Base-by-base conservation (phyloP, 1,284 basidiomycete species). In the Cystobasidium slooffiae region DNA sequence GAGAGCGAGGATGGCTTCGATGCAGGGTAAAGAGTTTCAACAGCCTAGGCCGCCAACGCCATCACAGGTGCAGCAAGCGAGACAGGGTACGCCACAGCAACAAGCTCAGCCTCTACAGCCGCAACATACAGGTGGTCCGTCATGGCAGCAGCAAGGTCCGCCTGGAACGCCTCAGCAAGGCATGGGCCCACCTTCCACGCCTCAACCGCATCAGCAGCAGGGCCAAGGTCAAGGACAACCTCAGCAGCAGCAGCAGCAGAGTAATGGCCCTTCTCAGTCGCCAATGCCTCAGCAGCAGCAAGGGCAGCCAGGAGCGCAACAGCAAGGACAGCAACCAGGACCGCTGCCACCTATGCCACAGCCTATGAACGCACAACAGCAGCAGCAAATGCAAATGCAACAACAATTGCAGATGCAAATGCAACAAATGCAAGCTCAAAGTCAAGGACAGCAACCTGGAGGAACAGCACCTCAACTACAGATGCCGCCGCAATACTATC, bases 331-430 rank as follows among this genome's bases (percentile, higher is more conserved):
- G 55, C 66, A 68, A 31, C 20, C 22, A 10, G 49, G 64, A 6
- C 56, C 56, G n/a, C 43, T 59, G 9, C 56, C 56, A n/a, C 62
- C 56, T 41, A 59, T 59, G 56, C 56, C 56, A 18, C 16, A 22
- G 43, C 61, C 43, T 9, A 47, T 63, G 55, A 46, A 16, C 22
- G 22, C 39, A 44, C 41, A 41, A 12, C 55, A 67, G 43, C 68
- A 70, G 56, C 68, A 70, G 68, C 56, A 24, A 46, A 37, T n/a
- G n/a, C 62, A 65, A 20, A 65, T 65, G 62, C 62, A 22, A 3
- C 20, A 7, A 37, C 67, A 55, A 31, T 12, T 37, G 16, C 64
- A 67, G 20, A 67, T 67, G 64, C 49, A 49, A 12, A 67, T 53
- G 64, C 52, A 44, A 41, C 31, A 41, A 1, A 47, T 47, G 46